Evolutionary conservation across 1,139 yeast species (phyloP), one percentile per base, ranked within the genome.

Genomic region (Saccharomycopsis hybrid): DNA sequence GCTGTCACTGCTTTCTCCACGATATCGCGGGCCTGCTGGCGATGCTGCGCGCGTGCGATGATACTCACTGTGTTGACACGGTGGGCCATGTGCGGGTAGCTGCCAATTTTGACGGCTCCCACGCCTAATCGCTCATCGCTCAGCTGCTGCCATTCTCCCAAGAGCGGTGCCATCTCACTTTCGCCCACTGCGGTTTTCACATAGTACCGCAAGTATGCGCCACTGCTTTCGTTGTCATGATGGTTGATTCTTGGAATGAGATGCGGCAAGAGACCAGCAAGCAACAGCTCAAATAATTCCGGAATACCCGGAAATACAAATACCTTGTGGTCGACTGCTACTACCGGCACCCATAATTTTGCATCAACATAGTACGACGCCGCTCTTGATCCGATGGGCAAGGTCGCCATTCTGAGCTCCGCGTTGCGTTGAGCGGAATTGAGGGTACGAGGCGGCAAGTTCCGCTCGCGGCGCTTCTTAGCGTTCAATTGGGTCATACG

Each of bases 221-320:
- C 18, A 18, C 18, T 18, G 18, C 18, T 18, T 18, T 18, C 18
- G 5, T 53, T 40, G 39, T 63, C 62, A 24, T 65, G 53, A 0
- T 62, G 61, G 1, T 65, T 62, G 4, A 70, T 55, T 11, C 70
- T 59, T 3, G 58, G 57, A 5, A 55, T 52, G 18, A 74, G 56
- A 11, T 56, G 52, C 2, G 71, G 69, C 42, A 66, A 59, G 31
- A 72, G 60, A 2, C 71, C 72, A 9, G 64, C 67, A 18, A 86
- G 62, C 55, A 87, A 67, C 43, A 66, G 65, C 51, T 74, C 74
- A 64, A 86, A 88, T 32, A 87, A 67, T 55, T 78, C 80, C 0
- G 96, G 95, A 3, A 88, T 82, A 0, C 96, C 96, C 0, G 96
- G 96, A 39, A 88, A 69, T 28, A 88, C 76, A 59, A 77, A 82